phyloP scores from a whole-genome alignment of 2,329 filamentous ascomycete genomes.

The Aureobasidium pullulans region DNA sequence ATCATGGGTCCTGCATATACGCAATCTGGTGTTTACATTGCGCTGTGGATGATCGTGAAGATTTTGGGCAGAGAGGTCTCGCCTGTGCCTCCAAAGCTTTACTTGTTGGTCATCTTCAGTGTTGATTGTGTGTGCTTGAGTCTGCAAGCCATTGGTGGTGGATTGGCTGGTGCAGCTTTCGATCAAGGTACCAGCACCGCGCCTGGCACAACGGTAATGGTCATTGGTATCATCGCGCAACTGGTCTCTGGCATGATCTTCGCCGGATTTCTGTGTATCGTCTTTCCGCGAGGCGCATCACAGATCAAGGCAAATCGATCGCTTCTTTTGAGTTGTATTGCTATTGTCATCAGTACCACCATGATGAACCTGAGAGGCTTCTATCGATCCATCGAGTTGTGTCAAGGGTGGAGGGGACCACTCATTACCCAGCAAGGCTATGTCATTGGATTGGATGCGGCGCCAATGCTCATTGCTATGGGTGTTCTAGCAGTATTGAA shows the following conservation, averaged over 20 bases:
- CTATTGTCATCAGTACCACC: slow-evolving; percentile 7
- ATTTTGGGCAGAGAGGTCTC: neutral
- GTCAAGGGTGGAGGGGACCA: slow-evolving; percentile 3
- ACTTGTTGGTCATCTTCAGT: neutral
- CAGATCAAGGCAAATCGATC: neutral
- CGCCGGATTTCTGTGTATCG: neutral
- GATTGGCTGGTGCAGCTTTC: slow-evolving; percentile 4
- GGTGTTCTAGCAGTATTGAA: slow-evolving; percentile 2
- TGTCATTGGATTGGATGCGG: slow-evolving; percentile 5
- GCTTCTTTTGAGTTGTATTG: neutral
- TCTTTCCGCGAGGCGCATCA: neutral
- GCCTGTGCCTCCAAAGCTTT: neutral
- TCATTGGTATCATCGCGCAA: slow-evolving; percentile 6
- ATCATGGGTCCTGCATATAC: slow-evolving; percentile 12
- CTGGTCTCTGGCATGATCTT: slow-evolving; percentile 1
- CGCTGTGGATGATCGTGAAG: slow-evolving; percentile 5
- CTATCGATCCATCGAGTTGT: slow-evolving; percentile 8
- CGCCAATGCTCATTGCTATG: slow-evolving; percentile 7
- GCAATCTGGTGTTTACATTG: slow-evolving; percentile 8
- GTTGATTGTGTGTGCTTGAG: slow-evolving; percentile 10
- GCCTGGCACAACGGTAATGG: slow-evolving; percentile 8
- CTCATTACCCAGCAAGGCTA: slow-evolving; percentile 5
- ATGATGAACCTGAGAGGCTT: slow-evolving; percentile 11
- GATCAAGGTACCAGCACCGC: slow-evolving; percentile 3
- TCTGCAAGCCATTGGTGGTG: slow-evolving; percentile 6